phyloP scores from a whole-genome alignment of 1,284 basidiomycete genomes.

The Tremellales sp. region DNA sequence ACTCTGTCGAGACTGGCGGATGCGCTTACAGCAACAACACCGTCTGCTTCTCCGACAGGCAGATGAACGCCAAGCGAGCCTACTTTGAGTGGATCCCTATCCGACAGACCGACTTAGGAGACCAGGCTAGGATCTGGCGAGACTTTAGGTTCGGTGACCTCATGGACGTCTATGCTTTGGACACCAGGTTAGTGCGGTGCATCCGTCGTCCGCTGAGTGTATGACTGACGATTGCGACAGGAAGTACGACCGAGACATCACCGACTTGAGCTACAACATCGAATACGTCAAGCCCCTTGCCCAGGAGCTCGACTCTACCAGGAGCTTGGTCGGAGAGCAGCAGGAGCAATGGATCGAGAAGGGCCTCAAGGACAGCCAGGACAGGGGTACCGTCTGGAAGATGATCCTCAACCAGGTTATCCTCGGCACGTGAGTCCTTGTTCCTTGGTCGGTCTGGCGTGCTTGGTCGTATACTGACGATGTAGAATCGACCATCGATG shows the following conservation, averaged over 20 bases:
- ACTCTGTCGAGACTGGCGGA: conserved; percentile 48
- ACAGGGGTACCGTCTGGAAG: conserved; percentile 58
- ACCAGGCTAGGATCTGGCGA: conserved; percentile 64
- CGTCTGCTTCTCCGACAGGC: conserved; percentile 44
- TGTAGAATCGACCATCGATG: conserved; percentile 51
- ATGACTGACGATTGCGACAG: conserved; percentile 26
- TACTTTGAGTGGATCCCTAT: conserved; percentile 71
- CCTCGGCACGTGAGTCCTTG: conserved; percentile 53
- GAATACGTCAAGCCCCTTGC: conserved; percentile 50
- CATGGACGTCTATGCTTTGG: conserved; percentile 60
- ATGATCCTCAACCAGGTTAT: conserved; percentile 48
- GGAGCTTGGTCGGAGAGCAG: conserved; percentile 58
- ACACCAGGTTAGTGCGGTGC: conserved; percentile 48
- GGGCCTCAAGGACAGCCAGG: conserved; percentile 52
- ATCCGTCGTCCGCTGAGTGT: neutral
- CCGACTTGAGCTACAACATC: conserved; percentile 60
- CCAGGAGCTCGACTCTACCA: conserved; percentile 49
- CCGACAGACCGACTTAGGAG: conserved; percentile 54
- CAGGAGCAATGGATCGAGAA: conserved; percentile 62
- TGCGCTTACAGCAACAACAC: conserved; percentile 39
- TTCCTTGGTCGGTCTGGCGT: conserved; percentile 53
- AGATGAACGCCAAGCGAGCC: conserved; percentile 60
- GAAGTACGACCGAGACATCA: conserved; percentile 62
- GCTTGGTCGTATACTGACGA: conserved; percentile 56
- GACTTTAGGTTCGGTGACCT: conserved; percentile 63